Evolutionary conservation across 257 asterid species (phyloP), one percentile per base, ranked within the genome.

Genomic region (Solanum acaule): DNA sequence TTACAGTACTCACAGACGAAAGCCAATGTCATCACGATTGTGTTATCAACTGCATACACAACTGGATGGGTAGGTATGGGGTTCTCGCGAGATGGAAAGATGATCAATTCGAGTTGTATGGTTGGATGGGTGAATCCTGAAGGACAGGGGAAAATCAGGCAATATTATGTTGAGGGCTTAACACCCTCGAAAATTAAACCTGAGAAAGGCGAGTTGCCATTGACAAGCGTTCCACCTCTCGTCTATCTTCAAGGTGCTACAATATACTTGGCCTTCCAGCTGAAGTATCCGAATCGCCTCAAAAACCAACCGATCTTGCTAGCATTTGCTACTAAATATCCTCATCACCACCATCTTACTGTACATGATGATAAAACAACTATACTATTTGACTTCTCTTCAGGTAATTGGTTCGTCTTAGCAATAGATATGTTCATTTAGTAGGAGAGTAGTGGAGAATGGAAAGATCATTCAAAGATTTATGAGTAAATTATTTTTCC

Each of bases 361-460:
- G 86, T 90, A 84, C 99, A 97, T 25, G 98, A 97, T 4, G 99
- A 97, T 91, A 97, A 97, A 92, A 91, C 93, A 1, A 89, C 94
- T 65, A 86, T 94, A 1, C 23, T 37, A 10, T 93, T 95, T 1
- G 98, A 97, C 88, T 97, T 97, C 93, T 95, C 97, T 86, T 90
- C 98, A 91, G 98, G 98, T 49, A 15, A 49, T 96, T 16, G 13
- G 88, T 84, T 40, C 61, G 11, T 89, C 3, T 49, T 49, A 46
- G 59, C 22, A 46, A 46, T 42, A 14, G 59, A 49, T 49, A 49
- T 49, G 59, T 15, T 49, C 59, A 49, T 49, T 49, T 49, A 49
- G 59, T 49, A 15, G 59, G 59, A 49, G 59, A 49, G 59, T 49
- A 15, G 59, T 49, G 59, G 59, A 49, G 59, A 49, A 49, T 49